A percentile compares a stretch with the other conserved stretches of the same genome.
phyloP scores from a whole-genome alignment of 2,329 filamentous ascomycete genomes.

The Atkinsonella texensis region DNA sequence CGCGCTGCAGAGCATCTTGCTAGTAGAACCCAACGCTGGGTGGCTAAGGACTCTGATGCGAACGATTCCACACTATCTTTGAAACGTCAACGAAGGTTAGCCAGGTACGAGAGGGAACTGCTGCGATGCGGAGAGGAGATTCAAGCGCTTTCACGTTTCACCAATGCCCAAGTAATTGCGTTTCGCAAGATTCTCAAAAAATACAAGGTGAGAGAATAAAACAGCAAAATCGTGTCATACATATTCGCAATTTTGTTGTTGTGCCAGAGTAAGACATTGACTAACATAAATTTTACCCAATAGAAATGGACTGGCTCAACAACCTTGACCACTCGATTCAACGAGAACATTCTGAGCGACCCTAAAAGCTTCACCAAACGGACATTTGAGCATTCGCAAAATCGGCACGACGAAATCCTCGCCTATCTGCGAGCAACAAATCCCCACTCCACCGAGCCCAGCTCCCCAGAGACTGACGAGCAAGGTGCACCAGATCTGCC shows the following conservation, averaged over 20 bases:
- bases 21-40: slow-evolving; percentile 33
- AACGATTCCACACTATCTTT: slow-evolving; percentile 21
- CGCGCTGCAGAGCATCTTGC: slow-evolving; percentile 34
- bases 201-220: slow-evolving; percentile 43
- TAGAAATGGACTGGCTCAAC: slow-evolving; percentile 73
- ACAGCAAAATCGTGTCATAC: not conserved
- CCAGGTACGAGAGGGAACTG: slow-evolving; percentile 40
- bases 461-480: slow-evolving; percentile 24
- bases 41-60: slow-evolving; percentile 29
- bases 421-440: slow-evolving; percentile 32
- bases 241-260: not conserved
- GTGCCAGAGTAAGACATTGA: not conserved
- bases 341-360: slow-evolving; percentile 49
- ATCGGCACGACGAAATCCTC: slow-evolving; percentile 39
- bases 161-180: slow-evolving; percentile 59
- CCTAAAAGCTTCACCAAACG: slow-evolving; percentile 61
- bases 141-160: slow-evolving; percentile 57
- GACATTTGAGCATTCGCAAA: slow-evolving; percentile 44
- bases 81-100: slow-evolving; percentile 39
- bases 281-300: not conserved
- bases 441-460: slow-evolving; percentile 27
- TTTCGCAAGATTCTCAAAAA: slow-evolving; percentile 81
- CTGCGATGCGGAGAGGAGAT: slow-evolving; percentile 58
- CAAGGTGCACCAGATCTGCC: slow-evolving; percentile 7
- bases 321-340: slow-evolving; percentile 52